These are phyloP conservation scores for Tuber brumale DNA, from an alignment of 495 filamentous ascomycete species.

Conservation along the genomic window DNA sequence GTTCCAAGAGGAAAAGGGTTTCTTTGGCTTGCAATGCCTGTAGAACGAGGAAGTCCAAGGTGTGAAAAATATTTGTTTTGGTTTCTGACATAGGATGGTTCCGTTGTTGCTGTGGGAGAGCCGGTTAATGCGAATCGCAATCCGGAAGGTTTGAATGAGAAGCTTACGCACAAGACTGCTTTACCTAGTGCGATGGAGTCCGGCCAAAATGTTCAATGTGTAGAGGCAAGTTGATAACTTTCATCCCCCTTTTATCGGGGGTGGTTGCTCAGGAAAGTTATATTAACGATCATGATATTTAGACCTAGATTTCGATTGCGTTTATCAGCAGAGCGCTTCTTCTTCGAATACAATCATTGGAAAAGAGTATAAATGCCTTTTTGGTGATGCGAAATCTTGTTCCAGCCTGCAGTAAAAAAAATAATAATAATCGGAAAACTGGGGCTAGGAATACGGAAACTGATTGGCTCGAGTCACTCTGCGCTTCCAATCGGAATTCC, in stretches of 20 bases:
- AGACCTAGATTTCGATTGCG: slow-evolving; percentile 48
- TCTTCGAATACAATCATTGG: slow-evolving; percentile 47
- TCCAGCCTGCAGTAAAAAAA: neutral
- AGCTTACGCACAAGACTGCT: slow-evolving; percentile 5
- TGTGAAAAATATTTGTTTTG: slow-evolving; percentile 29
- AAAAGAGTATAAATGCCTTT: slow-evolving; percentile 43
- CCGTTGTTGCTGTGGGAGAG: neutral
- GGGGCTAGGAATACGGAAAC: too few species aligned
- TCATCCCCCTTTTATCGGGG: neutral
- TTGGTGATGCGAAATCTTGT: neutral
- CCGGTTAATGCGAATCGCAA: neutral
- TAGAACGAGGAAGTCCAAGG: slow-evolving; percentile 48
- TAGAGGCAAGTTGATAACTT: slow-evolving; percentile 28
- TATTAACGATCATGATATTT: neutral
- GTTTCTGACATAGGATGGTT: neutral
- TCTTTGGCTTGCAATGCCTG: slow-evolving; percentile 48
- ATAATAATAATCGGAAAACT: too few species aligned
- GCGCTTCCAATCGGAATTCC: too few species aligned
- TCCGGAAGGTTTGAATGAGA: neutral
- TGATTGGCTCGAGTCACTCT: too few species aligned
- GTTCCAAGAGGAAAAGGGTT: slow-evolving; percentile 35
- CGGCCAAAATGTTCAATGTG: slow-evolving; percentile 48
- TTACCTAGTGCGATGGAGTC: slow-evolving; percentile 46
- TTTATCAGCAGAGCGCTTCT: slow-evolving; percentile 45
- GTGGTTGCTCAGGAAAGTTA: neutral